Evolutionary conservation across 1,284 basidiomycete genomes (phyloP), one percentile per base, ranked within the genome.

Genomic region (Trametes pubescens): DNA sequence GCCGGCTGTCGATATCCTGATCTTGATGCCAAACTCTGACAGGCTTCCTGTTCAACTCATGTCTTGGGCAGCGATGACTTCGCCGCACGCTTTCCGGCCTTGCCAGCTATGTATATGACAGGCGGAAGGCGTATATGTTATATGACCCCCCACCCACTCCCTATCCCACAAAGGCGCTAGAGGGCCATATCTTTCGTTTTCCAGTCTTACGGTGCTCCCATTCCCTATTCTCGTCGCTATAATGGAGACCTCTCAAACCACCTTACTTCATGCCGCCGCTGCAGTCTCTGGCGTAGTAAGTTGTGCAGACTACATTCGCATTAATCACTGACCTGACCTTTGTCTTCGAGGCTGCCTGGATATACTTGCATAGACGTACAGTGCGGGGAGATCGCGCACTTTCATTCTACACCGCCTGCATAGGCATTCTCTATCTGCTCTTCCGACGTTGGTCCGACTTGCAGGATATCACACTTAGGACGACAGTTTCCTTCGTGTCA

Each of bases 301-400:
- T n/a, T 16, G 14, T 4, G 1, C 40, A n/a, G 14, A 5, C 14
- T 38, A 16, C 16, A 2, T 43, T 16, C 40, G 40, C 37, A 38
- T 38, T 16, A 43, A 18, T 4, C 18, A 18, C 37, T 38, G 37
- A 16, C 14, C 10, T 43, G 16, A n/a, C 4, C 37, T 16, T 16
- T 43, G 6, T 3, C 37, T 14, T 38, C 37, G 24, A 57, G 56
- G n/a, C 32, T 1, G 34, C 46, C 21, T 57, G 56, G 56, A 3
- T 37, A 9, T 37, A 38, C 46, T 16, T 58, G 7, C 34, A 58
- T 26, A 26, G 48, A 13, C 37, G 14, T 16, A 51, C 57, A 1
- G 57, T 58, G 24, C 47, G 57, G 9, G 57, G 57, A 4, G 57
- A 58, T 40, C 34, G 9, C 21, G 34, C 38, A 5, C 48, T 51